Conservation (phyloP, 2,329 filamentous ascomycete species). For the Pyrenophora seminiperda region DNA sequence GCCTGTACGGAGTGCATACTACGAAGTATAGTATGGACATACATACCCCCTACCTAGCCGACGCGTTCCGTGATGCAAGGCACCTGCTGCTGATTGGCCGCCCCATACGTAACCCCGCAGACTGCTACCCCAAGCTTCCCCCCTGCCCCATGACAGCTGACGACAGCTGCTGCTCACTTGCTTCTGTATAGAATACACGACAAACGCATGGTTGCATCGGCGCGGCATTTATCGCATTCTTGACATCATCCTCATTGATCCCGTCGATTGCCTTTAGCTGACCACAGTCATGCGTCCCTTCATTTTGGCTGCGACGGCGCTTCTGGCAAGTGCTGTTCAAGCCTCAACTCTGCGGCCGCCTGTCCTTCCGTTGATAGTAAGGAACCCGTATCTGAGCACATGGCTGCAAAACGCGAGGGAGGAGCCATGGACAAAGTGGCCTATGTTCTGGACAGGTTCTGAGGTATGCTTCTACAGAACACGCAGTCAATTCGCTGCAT, state of each 20-base stretch:
- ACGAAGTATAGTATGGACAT: too few species aligned
- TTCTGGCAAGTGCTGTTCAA: conserved; percentile 51
- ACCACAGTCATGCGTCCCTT: conserved; percentile 35
- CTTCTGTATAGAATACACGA: conserved; percentile 1
- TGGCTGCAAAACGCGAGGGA: conserved; percentile 70
- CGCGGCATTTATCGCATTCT: conserved; percentile 4
- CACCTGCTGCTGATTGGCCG: conserved; percentile 31
- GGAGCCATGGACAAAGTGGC: conserved; percentile 81
- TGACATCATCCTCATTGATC: not conserved
- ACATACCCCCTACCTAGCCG: too few species aligned
- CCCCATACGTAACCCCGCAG: conserved; percentile 30
- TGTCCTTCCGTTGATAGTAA: conserved; percentile 57
- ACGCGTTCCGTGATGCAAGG: conserved; percentile 31
- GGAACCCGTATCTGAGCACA: conserved; percentile 58
- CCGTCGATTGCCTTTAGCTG: not conserved
- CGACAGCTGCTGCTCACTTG: conserved; percentile 8
- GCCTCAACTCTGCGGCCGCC: conserved; percentile 62
- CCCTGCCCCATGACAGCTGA: conserved; percentile 15
- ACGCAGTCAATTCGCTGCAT: not conserved
- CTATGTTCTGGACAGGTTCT: conserved; percentile 80
- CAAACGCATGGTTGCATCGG: not conserved
- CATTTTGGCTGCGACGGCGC: conserved; percentile 30
- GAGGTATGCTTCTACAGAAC: conserved; percentile 51
- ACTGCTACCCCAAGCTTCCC: conserved; percentile 27
- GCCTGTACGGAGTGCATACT: not conserved